phyloP scores from a whole-genome alignment of 2,329 filamentous ascomycete species.

The Aspergillus pseudoterreus region DNA sequence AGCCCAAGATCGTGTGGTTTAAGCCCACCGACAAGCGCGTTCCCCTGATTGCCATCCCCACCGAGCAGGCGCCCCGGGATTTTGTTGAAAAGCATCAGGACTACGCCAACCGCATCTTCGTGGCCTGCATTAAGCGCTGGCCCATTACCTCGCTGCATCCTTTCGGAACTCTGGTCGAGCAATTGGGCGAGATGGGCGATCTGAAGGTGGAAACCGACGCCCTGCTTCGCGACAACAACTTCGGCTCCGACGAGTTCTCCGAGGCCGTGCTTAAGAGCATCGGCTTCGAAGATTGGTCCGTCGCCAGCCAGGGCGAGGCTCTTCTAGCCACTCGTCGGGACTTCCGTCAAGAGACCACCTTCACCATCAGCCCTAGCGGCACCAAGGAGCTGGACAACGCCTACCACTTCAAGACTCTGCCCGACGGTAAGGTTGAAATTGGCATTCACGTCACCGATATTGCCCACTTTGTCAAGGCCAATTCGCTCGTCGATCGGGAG shows the following conservation, averaged over 20 bases:
- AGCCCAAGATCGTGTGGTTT: slow-evolving; percentile 99
- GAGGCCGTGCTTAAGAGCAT: slow-evolving; percentile 93
- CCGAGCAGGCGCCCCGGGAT: slow-evolving; percentile 93
- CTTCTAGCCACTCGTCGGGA: slow-evolving; percentile 74
- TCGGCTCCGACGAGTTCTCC: slow-evolving; percentile 94
- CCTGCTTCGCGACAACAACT: slow-evolving; percentile 96
- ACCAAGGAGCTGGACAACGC: slow-evolving; percentile 87
- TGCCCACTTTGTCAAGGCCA: slow-evolving; percentile 93
- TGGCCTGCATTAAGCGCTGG: slow-evolving; percentile 99
- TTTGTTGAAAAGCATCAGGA: slow-evolving; percentile 99
- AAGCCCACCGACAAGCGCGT: slow-evolving; percentile 99
- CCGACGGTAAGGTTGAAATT: slow-evolving; percentile 85
- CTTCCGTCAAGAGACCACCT: slow-evolving; percentile 81
- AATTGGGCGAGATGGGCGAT: slow-evolving; percentile 95
- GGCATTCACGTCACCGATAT: slow-evolving; percentile 94
- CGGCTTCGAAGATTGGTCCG: slow-evolving; percentile 84
- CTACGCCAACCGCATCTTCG: slow-evolving; percentile 96
- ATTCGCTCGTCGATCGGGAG: slow-evolving; percentile 92
- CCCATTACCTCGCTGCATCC: slow-evolving; percentile 99
- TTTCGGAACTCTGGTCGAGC: slow-evolving; percentile 94
- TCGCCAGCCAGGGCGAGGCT: slow-evolving; percentile 76
- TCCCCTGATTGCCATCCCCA: slow-evolving; percentile 94
- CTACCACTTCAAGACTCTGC: slow-evolving; percentile 80
- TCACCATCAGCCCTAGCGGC: slow-evolving; percentile 89
- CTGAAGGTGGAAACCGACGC: slow-evolving; percentile 97